These are phyloP conservation scores for Ophiostoma populinum DNA, from an alignment of 2,329 filamentous ascomycete species.

Conservation along the genomic window DNA sequence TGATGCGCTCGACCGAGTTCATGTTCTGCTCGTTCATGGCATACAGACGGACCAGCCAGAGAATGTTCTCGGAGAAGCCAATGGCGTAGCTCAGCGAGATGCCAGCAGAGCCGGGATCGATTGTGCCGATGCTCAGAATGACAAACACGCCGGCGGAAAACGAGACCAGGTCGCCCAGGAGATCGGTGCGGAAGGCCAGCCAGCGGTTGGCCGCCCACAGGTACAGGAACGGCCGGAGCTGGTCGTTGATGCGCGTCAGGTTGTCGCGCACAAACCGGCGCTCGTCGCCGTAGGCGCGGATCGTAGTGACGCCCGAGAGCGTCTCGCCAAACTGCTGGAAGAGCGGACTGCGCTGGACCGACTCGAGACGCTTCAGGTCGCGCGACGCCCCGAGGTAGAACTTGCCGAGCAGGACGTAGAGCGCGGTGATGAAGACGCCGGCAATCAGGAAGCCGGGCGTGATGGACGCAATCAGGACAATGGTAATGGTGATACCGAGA, in stretches of 20 bases:
- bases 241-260: slow-evolving; percentile 69
- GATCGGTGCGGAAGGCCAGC: slow-evolving; percentile 83
- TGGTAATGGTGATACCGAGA: slow-evolving; percentile 60
- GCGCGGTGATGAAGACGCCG: slow-evolving; percentile 61
- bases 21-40: slow-evolving; percentile 96
- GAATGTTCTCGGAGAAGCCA: slow-evolving; percentile 87
- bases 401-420: slow-evolving; percentile 69
- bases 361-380: slow-evolving; percentile 88
- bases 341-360: slow-evolving; percentile 79
- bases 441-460: slow-evolving; percentile 85
- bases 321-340: slow-evolving; percentile 99
- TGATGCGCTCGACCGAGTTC: slow-evolving; percentile 95
- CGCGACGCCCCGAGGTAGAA: slow-evolving; percentile 90
- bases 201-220: slow-evolving; percentile 94
- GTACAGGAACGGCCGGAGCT: slow-evolving; percentile 87
- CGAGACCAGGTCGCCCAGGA: slow-evolving; percentile 76
- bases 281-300: slow-evolving; percentile 90
- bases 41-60: slow-evolving; percentile 92
- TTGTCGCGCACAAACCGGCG: slow-evolving; percentile 89
- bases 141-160: slow-evolving; percentile 92
- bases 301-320: slow-evolving; percentile 83
- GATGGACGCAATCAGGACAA: slow-evolving; percentile 71
- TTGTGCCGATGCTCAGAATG: slow-evolving; percentile 60
- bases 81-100: slow-evolving; percentile 91
- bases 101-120: slow-evolving; percentile 84